Base-by-base conservation (phyloP, 2,329 filamentous ascomycete genomes). In the Setomelanomma holmii region DNA sequence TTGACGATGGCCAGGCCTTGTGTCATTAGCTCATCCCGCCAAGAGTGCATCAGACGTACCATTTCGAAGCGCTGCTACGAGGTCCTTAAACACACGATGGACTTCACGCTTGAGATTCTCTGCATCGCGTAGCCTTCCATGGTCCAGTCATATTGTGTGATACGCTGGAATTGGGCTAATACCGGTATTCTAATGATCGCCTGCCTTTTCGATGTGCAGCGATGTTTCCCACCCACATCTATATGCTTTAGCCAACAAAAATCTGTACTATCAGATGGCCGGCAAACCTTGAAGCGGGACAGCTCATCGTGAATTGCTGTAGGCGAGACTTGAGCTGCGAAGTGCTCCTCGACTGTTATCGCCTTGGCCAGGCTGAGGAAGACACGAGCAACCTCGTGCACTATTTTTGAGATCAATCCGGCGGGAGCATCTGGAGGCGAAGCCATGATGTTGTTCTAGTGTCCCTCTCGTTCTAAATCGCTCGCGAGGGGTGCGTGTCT, bases 211-310 rank as follows among this genome's bases (percentile, higher is more conserved):
- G 56, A 48, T 75, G 71, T 16, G 72, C 72, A 7, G 70, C 68
- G 27, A 71, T 63, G 49, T 74, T 75, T 7, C 68, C 67, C 12
- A 64, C 64, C 72, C 72, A 75, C 1, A 73, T 6, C 24, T 27
- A 27, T 6, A 27, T 12, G 48, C 22, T 66, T 40, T 12, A 14
- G 7, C 6, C 20, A 11, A 14, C 10, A 40, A 22, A 19, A 5
- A 6, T 5, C 6, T 21, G 14, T 35, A 5, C 33, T 6, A 7
- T 5, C 5, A 35, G 6, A 35, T 16, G 33, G 7, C n/a, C 14
- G 14, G n/a, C 11, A 35, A 8, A 35, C 39, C 39, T 40, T 67
- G 50, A 73, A 71, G 14, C 68, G 60, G 5, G 66, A 69, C 8
- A 67, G 55, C 35, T 67, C 66, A 40, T 73, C 66, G 17, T 60